Evolutionary conservation across 2,329 filamentous ascomycete species (phyloP).

Genomic region (Penicillium sp.): DNA sequence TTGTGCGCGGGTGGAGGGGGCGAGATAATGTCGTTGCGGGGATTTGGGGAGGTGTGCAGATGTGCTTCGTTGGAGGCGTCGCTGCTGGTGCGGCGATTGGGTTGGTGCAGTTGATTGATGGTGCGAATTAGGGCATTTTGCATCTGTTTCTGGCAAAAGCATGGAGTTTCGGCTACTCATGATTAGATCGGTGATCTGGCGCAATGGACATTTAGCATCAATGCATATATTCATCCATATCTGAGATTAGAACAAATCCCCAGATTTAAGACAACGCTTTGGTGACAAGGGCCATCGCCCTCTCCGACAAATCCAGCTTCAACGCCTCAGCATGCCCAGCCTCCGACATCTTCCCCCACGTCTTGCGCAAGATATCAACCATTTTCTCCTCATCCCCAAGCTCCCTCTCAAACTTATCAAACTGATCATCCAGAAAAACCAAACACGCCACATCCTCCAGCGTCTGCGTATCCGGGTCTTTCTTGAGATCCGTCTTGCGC

Average conservation of each 20-base stretch:
- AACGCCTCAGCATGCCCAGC: slow-evolving; percentile 60
- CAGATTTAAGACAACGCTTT: slow-evolving; percentile 51
- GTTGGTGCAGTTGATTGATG: slow-evolving; percentile 55
- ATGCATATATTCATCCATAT: not conserved
- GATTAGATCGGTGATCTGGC: not conserved
- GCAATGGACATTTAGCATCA: not conserved
- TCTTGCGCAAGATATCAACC: slow-evolving; percentile 64
- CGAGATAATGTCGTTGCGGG: slow-evolving; percentile 49
- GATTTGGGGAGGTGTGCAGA: slow-evolving; percentile 58
- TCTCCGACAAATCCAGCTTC: slow-evolving; percentile 59
- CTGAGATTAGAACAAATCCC: not conserved
- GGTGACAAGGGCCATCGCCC: slow-evolving; percentile 56
- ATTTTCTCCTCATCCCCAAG: slow-evolving; percentile 70
- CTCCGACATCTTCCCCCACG: slow-evolving; percentile 69
- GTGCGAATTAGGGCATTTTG: slow-evolving; percentile 6
- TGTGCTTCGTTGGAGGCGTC: slow-evolving; percentile 58
- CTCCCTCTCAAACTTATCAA: slow-evolving; percentile 70
- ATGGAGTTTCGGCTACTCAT: slow-evolving; percentile 4
- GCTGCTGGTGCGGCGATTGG: slow-evolving; percentile 63
- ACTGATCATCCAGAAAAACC: slow-evolving; percentile 81
- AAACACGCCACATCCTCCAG: slow-evolving; percentile 83
- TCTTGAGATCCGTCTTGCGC: slow-evolving; percentile 67
- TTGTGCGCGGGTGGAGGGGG: slow-evolving; percentile 44
- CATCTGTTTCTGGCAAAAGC: slow-evolving; percentile 6
- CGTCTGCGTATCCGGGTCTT: slow-evolving; percentile 55